Evolutionary conservation across 208 protist genomes (phyloP), one percentile per base, ranked within the genome.

Genomic region (Eutreptiella sp.): DNA sequence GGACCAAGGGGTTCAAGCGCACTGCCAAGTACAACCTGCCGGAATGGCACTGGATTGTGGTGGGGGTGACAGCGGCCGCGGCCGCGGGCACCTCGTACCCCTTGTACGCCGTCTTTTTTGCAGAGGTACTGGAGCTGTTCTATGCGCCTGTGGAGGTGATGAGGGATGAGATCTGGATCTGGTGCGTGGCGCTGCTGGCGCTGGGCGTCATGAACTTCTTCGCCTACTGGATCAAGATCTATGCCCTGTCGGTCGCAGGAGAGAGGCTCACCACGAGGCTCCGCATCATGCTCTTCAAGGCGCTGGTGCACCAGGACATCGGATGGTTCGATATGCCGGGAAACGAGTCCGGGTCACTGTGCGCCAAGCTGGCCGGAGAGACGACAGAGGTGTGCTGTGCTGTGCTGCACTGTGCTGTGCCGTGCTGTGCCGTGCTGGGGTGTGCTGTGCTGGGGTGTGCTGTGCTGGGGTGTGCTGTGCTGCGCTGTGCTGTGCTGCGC

Each of bases 351-450:
- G 81, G 79, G 23, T 73, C 69, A 2, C 70, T 88, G n/a, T 61
- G 75, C 4, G 77, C 72, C 14, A 80, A 85, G 72, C 79, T 88
- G 14, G 80, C 79, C 36, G 81, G 81, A 33, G 81, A 88, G 61
- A 84, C 79, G 55, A n/a, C n/a, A n/a, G n/a, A n/a, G n/a, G n/a
- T n/a, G n/a, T n/a, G n/a, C n/a, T n/a, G n/a, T n/a, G n/a, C n/a
- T n/a, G n/a, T n/a, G n/a, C n/a, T n/a, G n/a, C n/a, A n/a, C n/a
- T n/a, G n/a, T n/a, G n/a, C n/a, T n/a, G n/a, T n/a, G n/a, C n/a
- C n/a, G n/a, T n/a, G n/a, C n/a, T n/a, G n/a, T n/a, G n/a, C n/a
- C n/a, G n/a, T n/a, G n/a, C n/a, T n/a, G n/a, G n/a, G n/a, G n/a
- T n/a, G n/a, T n/a, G n/a, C n/a, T n/a, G n/a, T n/a, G n/a, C n/a